A percentile compares a stretch with the other conserved stretches of the same genome.
Conservation (phyloP, 495 filamentous ascomycete genomes). For the Penicillium dipodomyicola region DNA sequence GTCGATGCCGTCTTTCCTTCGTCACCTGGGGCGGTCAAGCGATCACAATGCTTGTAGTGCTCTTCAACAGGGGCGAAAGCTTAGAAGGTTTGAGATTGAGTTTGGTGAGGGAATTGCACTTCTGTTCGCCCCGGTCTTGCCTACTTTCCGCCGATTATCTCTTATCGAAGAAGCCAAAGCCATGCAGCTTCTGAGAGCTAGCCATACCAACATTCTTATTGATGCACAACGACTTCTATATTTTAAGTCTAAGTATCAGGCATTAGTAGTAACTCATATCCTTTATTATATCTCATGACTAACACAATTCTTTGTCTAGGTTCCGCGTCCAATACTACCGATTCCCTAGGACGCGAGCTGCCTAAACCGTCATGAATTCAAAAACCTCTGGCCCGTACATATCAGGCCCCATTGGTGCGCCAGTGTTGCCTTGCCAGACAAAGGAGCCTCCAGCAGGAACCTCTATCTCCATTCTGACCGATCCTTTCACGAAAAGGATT, state of each 20-base stretch:
- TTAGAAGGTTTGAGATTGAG: constrained; percentile 3
- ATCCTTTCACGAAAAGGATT: constrained; percentile 13
- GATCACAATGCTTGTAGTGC: constrained; percentile 1
- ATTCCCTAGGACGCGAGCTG: constrained; percentile 1
- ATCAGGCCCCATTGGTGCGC: background rate
- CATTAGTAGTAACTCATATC: constrained; percentile 2
- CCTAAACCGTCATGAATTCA: constrained; percentile 6
- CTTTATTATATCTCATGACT: constrained; percentile 1
- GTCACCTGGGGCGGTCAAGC: constrained; percentile 2
- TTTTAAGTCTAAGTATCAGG: constrained; percentile 2
- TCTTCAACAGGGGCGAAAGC: constrained; percentile 11
- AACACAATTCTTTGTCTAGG: constrained; percentile 8
- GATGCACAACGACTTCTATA: background rate
- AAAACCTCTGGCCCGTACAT: constrained; percentile 4
- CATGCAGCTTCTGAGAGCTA: constrained; percentile 5
- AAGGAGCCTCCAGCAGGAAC: constrained; percentile 8
- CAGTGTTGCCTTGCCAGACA: constrained; percentile 6
- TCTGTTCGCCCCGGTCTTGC: constrained; percentile 6
- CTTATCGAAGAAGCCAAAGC: constrained; percentile 5
- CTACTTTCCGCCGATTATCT: constrained; percentile 6
- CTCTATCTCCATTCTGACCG: constrained; percentile 8
- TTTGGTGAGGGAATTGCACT: constrained; percentile 8
- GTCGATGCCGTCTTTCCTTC: constrained; percentile 10
- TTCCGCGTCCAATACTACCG: constrained; percentile 2
- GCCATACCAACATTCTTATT: constrained; percentile 3